Evolutionary conservation across 2,329 filamentous ascomycete genomes (phyloP), one percentile per base, ranked within the genome.

Genomic region (Tympanopsis confertula): DNA sequence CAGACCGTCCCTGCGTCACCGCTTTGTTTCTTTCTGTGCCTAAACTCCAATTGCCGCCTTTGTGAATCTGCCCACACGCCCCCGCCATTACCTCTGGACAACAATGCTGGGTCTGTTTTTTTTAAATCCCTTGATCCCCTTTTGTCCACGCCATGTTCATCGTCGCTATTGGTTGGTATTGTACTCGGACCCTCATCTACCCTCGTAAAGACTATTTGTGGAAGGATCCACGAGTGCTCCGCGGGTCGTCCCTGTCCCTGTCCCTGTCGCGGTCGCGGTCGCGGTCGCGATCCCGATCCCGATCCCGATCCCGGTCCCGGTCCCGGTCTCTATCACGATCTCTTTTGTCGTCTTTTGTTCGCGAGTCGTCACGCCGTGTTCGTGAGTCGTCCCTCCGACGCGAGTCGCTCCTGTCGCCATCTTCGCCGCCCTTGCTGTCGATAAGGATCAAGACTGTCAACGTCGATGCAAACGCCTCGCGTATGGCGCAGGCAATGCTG

Each of bases 401-500:
- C 17, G 13, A 18, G 17, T 10, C 17, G 15, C 7, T 10, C 17
- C 17, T 7, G 26, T 67, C 61, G 49, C 68, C 60, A 39, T 61
- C 61, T 37, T 65, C 62, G 44, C 66, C 61, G 42, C 56, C 49
- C 41, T 60, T 61, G 39, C 62, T 68, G 40, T 80, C 72, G 28
- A 79, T 64, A 39, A 86, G 57, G 39, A 87, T 82, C 29, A 85
- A 76, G 29, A 86, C 81, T 35, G 75, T 82, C 38, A 86, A 55
- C 24, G 78, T 78, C 13, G 78, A 80, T 2, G 82, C 82, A 55
- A 83, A 86, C 20, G 82, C 81, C 56, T 86, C 82, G 42, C 82
- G 66, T 41, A 86, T 77, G 7, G 80, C 78, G 54, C 82, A 87
- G 13, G 79, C 71, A 68, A 84, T 74, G 56, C 78, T 77, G 39